Base-by-base conservation (phyloP, 2,329 filamentous ascomycete genomes). In the Fusarium floridanum region DNA sequence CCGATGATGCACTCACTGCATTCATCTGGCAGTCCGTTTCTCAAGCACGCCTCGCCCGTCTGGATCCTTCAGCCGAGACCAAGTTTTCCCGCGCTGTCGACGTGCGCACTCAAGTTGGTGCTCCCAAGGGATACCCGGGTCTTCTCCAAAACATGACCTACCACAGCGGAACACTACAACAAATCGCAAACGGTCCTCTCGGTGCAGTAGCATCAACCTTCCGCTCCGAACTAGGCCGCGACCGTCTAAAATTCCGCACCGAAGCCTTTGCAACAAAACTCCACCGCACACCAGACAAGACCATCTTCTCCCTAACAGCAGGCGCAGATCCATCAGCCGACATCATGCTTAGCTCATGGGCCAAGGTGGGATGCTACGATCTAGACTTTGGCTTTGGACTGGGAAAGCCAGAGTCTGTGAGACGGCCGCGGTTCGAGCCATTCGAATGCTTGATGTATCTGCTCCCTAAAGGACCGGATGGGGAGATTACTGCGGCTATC, bases 291-390 rank as follows among this genome's bases (percentile, higher is more conserved):
- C 64, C 78, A 0, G 85, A 86, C 63, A 86, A 85, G 67, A 78
- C 68, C 0, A 68, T 48, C 0, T 72, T 84, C n/a, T 80, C 80
- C 1, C 70, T 86, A 5, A 82, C 80, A 2, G 82, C 82, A 0
- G 78, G 73, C 5, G 63, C 86, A 3, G 81, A 86, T 34, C 71
- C 81, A 0, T 77, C 83, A 0, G 78, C 76, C 0, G 87, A 89
- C 43, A 78, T 90, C 4, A 85, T 87, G 82, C 69, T 91, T 7
- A 90, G 86, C 67, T 90, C 88, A 1, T 91, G 88, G 89, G 83
- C 84, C 1, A 86, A 87, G 61, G 76, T 87, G 4, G 78, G 84
- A 5, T 82, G 80, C 17, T 87, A 86, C 70, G 78, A 83, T 0
- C 78, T 86, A 7, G 86, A 89, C 53, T 90, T 91, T 65, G 81